Evolutionary conservation across 805 yeast genomes (phyloP).

Genomic region (Starmera caribaea): DNA sequence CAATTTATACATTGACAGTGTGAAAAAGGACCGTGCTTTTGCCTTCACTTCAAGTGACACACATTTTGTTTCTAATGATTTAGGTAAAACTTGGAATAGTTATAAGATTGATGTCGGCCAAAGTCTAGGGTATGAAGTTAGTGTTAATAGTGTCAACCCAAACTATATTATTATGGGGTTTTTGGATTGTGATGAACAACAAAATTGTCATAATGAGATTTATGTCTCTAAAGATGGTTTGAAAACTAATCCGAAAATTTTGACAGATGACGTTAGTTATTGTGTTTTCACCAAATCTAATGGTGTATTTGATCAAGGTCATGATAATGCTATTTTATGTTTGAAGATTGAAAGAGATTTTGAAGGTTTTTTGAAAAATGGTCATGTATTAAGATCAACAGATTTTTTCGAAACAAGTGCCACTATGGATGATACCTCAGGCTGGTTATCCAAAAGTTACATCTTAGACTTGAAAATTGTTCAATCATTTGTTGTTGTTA

Average conservation of each 20-base stretch:
- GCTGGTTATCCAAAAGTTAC: constrained; percentile 19
- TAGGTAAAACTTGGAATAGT: constrained; percentile 31
- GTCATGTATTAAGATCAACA: constrained; percentile 23
- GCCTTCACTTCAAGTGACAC: constrained; percentile 22
- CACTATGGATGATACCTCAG: constrained; percentile 22
- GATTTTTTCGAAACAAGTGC: constrained; percentile 34
- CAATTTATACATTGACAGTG: constrained; percentile 22
- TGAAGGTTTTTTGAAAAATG: constrained; percentile 23
- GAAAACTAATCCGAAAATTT: constrained; percentile 19
- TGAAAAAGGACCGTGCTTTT: constrained; percentile 29
- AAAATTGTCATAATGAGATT: constrained; percentile 23
- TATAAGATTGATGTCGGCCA: constrained; percentile 20
- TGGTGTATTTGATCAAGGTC: constrained; percentile 14
- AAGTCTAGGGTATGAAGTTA: constrained; percentile 16
- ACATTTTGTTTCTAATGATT: constrained; percentile 30
- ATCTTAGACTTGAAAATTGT: constrained; percentile 22
- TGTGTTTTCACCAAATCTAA: constrained; percentile 23
- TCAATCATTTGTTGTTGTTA: constrained; percentile 25
- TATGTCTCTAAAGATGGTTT: constrained; percentile 40
- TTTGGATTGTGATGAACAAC: constrained; percentile 9
- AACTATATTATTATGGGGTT: constrained; percentile 29
- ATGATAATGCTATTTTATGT: constrained; percentile 26
- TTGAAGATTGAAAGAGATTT: constrained; percentile 32
- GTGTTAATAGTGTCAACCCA: constrained; percentile 29
- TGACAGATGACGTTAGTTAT: constrained; percentile 18